Percentiles rank a stretch among this genome's conserved stretches.
Conservation (phyloP, 495 filamentous ascomycete species). For the Echria macrotheca region DNA sequence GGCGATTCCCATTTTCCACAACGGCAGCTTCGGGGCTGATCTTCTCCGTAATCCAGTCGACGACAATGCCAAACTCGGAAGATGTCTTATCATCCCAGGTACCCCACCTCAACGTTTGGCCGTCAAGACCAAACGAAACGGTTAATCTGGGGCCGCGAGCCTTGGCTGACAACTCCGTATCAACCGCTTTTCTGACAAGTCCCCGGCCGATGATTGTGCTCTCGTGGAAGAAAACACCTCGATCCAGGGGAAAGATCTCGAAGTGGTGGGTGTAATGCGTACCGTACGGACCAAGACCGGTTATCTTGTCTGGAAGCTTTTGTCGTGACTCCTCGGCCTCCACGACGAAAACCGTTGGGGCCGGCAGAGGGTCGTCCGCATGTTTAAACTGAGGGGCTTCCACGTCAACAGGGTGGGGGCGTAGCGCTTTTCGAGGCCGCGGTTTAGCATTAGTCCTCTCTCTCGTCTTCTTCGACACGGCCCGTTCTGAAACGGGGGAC, state of each 20-base stretch:
- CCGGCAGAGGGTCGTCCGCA: constrained; percentile 43
- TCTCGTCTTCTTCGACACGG: too few species aligned
- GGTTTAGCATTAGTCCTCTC: constrained; percentile 23
- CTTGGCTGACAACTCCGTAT: constrained; percentile 23
- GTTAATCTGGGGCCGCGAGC: constrained; percentile 23
- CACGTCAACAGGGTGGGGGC: constrained; percentile 49
- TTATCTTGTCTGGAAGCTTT: constrained; percentile 35
- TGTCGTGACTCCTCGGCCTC: constrained; percentile 24
- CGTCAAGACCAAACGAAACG: constrained; percentile 40
- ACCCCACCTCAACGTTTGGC: constrained; percentile 56
- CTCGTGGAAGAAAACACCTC: constrained; percentile 70
- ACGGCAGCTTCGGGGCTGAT: constrained; percentile 13
- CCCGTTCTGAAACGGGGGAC: too few species aligned
- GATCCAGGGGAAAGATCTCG: constrained; percentile 58
- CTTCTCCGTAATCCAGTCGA: constrained; percentile 51
- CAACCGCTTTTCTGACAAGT: constrained; percentile 50
- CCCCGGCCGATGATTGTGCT: constrained; percentile 73
- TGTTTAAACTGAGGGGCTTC: constrained; percentile 44
- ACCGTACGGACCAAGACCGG: constrained; percentile 54
- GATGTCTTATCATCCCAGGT: constrained; percentile 64
- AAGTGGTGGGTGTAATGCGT: constrained; percentile 72
- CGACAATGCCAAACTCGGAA: constrained; percentile 57
- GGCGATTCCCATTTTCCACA: background rate
- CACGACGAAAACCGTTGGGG: constrained; percentile 10
- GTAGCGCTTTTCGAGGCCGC: constrained; percentile 41